Evolutionary conservation across 2,329 filamentous ascomycete genomes (phyloP).

Genomic region (Paraconiothyrium sp.): DNA sequence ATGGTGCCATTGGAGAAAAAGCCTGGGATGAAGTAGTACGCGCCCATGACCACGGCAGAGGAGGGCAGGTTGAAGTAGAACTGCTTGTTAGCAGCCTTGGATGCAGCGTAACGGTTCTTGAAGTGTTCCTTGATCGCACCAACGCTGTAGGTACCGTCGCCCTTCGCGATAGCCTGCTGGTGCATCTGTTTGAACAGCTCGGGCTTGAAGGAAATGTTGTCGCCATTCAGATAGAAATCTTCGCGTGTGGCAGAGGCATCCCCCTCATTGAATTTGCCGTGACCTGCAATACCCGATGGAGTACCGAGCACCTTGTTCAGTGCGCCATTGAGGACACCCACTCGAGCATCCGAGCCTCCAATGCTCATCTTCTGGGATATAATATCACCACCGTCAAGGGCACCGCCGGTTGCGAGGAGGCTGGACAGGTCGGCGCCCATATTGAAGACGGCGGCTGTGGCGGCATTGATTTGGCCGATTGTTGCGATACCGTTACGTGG

Average conservation of each 20-base stretch:
- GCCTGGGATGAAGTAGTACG: conserved; percentile 33
- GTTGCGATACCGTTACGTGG: conserved; percentile 52
- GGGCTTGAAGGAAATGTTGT: conserved; percentile 39
- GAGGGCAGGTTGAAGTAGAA: conserved; percentile 33
- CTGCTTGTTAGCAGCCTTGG: conserved; percentile 27
- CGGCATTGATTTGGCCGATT: conserved; percentile 44
- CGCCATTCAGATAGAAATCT: conserved; percentile 40
- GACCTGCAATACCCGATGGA: conserved; percentile 34
- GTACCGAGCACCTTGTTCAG: conserved; percentile 44
- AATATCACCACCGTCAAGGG: conserved; percentile 30
- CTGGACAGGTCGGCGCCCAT: conserved; percentile 50
- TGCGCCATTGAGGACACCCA: conserved; percentile 32
- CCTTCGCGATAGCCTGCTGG: conserved; percentile 28
- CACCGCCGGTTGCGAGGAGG: conserved; percentile 28
- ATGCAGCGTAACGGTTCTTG: conserved; percentile 30
- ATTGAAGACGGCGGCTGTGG: conserved; percentile 47
- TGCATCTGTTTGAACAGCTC: conserved; percentile 36
- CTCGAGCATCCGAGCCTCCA: conserved; percentile 27
- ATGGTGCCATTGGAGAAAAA: conserved; percentile 37
- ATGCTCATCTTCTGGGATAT: conserved; percentile 32
- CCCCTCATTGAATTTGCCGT: conserved; percentile 42
- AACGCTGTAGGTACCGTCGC: conserved; percentile 31
- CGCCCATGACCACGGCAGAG: conserved; percentile 30
- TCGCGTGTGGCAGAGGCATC: conserved; percentile 43
- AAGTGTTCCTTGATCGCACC: conserved; percentile 32